Evolutionary conservation across 73 alveolate species (phyloP).

Genomic region (Paramecium sexaurelia): DNA sequence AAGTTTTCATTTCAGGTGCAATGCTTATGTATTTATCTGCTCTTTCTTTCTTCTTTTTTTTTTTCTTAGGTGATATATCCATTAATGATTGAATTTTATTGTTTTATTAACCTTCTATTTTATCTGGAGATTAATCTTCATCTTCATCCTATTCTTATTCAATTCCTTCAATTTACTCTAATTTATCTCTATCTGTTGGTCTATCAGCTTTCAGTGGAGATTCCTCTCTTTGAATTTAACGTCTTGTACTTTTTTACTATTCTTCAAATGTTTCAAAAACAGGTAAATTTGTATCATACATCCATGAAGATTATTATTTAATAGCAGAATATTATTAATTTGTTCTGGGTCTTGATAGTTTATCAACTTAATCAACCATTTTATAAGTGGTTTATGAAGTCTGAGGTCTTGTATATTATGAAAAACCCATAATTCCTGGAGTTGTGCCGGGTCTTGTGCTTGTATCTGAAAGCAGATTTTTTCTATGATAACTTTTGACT

Average conservation of each 20-base stretch:
- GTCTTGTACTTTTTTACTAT: not conserved
- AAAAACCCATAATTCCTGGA: not conserved
- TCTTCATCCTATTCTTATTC: not conserved
- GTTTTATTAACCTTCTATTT: not conserved
- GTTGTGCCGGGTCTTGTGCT: slow-evolving; percentile 52
- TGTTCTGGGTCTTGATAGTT: slow-evolving; percentile 10
- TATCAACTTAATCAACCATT: slow-evolving; percentile 23
- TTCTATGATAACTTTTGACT: slow-evolving; percentile 12
- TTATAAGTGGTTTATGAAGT: slow-evolving; percentile 52
- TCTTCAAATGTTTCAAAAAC: slow-evolving; percentile 48
- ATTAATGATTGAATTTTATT: not conserved
- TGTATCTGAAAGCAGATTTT: not conserved
- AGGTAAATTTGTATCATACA: slow-evolving; percentile 27
- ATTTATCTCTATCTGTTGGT: slow-evolving; percentile 22
- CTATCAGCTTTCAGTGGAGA: slow-evolving; percentile 51
- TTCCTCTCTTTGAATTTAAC: not conserved
- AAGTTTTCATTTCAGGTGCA: slow-evolving; percentile 19
- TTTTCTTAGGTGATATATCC: not conserved
- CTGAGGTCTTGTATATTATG: not conserved
- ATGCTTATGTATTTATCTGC: not conserved
- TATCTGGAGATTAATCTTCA: slow-evolving; percentile 23
- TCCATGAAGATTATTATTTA: not conserved
- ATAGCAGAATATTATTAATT: not conserved
- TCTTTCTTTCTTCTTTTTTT: not conserved
- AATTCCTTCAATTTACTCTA: not conserved